These are phyloP conservation scores for Bipolaris sorokiniana DNA, from an alignment of 2,329 filamentous ascomycete species.

Conservation along the genomic window DNA sequence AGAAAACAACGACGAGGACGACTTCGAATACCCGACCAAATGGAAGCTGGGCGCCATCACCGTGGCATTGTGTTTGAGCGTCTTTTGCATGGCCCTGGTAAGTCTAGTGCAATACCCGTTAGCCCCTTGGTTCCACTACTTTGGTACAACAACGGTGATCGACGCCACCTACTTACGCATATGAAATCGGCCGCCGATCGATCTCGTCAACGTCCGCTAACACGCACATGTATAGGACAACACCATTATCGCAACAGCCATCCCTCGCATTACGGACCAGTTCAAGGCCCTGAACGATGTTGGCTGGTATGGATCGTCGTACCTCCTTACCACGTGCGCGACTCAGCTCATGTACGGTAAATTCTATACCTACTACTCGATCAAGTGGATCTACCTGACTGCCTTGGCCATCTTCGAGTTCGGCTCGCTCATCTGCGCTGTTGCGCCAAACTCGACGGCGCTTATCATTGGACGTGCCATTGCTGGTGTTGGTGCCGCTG, in stretches of 20 bases:
- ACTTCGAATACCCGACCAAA: constrained; percentile 45
- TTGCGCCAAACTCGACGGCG: constrained; percentile 57
- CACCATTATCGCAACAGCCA: constrained; percentile 58
- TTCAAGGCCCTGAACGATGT: constrained; percentile 55
- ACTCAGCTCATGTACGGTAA: constrained; percentile 50
- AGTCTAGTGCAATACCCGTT: constrained; percentile 9
- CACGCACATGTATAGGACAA: constrained; percentile 45
- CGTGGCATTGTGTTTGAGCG: constrained; percentile 43
- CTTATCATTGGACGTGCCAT: constrained; percentile 61
- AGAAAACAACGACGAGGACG: constrained; percentile 31
- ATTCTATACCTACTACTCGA: constrained; percentile 55
- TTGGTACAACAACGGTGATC: constrained; percentile 5
- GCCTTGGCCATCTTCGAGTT: constrained; percentile 58
- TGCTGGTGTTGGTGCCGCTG: constrained; percentile 58
- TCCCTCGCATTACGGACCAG: constrained; percentile 57
- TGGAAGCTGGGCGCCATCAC: constrained; percentile 45
- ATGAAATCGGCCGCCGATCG: not conserved
- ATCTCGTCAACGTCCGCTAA: not conserved
- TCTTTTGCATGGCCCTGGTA: constrained; percentile 50
- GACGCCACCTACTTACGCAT: constrained; percentile 3
- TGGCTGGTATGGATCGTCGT: constrained; percentile 54
- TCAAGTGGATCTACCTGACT: constrained; percentile 56
- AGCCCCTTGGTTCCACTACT: not conserved
- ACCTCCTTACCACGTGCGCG: constrained; percentile 52
- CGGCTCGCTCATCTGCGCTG: constrained; percentile 59